Conservation (phyloP, 2,329 filamentous ascomycete species). For the Trichoderma atrobrunneum region DNA sequence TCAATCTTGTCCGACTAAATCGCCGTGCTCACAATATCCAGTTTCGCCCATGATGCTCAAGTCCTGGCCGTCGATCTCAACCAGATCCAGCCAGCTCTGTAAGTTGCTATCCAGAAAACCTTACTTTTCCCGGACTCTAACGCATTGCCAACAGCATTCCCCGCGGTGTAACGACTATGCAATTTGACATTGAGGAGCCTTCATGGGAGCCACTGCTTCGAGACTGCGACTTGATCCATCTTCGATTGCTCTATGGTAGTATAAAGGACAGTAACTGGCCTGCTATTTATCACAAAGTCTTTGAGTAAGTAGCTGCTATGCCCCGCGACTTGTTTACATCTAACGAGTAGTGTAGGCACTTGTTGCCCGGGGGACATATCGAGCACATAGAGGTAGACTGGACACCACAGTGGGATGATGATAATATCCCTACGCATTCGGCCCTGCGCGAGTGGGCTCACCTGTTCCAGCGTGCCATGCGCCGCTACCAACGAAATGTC, state of each 20-base stretch:
- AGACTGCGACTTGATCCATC: conserved; percentile 78
- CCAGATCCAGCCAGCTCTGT: conserved; percentile 40
- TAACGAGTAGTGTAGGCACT: conserved; percentile 52
- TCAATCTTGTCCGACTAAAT: background rate
- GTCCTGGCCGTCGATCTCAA: conserved; percentile 42
- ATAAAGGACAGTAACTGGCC: conserved; percentile 67
- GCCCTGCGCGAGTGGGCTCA: conserved; percentile 67
- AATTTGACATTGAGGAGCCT: conserved; percentile 73
- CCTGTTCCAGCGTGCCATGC: conserved; percentile 65
- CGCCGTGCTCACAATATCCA: conserved; percentile 18
- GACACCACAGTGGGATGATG: conserved; percentile 68
- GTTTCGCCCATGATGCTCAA: conserved; percentile 27
- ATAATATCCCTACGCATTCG: conserved; percentile 55
- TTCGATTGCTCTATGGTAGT: conserved; percentile 75
- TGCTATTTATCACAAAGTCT: conserved; percentile 67
- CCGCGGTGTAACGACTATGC: conserved; percentile 51
- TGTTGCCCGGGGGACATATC: conserved; percentile 74
- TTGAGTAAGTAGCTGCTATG: conserved; percentile 48
- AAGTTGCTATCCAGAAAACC: conserved; percentile 19
- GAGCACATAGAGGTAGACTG: conserved; percentile 92
- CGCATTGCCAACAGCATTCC: conserved; percentile 58
- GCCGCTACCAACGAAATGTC: conserved; percentile 62
- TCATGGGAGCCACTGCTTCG: conserved; percentile 51
- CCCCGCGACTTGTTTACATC: background rate
- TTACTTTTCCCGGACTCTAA: conserved; percentile 20